These are phyloP conservation scores for Colletotrichum gigasporum DNA, from an alignment of 2,329 filamentous ascomycete genomes.

Conservation along the genomic window DNA sequence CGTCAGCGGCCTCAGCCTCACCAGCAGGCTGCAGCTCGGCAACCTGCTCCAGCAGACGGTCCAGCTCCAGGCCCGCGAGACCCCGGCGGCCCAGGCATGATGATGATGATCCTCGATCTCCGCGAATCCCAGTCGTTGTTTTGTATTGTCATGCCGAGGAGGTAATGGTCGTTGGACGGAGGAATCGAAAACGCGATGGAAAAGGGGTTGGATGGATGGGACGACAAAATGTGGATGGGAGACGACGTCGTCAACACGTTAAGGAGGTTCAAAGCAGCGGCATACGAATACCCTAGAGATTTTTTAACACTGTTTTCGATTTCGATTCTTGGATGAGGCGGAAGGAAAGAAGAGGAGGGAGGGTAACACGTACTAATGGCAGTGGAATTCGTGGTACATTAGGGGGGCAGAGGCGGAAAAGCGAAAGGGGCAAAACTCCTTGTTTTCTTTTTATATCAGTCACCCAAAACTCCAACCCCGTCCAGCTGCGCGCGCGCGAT, in stretches of 20 bases:
- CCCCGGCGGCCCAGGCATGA: background rate
- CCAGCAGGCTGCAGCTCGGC: slow-evolving; percentile 54
- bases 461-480: background rate
- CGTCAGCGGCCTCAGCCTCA: slow-evolving; percentile 52
- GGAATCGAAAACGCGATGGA: background rate
- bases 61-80: slow-evolving; percentile 30
- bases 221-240: background rate
- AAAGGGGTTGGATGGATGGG: background rate
- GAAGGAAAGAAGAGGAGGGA: background rate
- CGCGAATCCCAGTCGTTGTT: too few relatives aligned
- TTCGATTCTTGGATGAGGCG: slow-evolving; percentile 20
- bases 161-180: background rate
- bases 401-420: background rate
- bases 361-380: background rate
- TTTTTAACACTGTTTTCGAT: background rate
- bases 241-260: slow-evolving; percentile 1
- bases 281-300: slow-evolving; percentile 30
- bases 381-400: background rate
- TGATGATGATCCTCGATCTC: too few relatives aligned
- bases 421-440: too few relatives aligned
- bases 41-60: slow-evolving; percentile 43
- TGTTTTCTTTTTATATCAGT: too few relatives aligned
- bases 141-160: too few relatives aligned
- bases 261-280: slow-evolving; percentile 11
- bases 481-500: slow-evolving; percentile 1